Evolutionary conservation across 768 basidiomycete species (phyloP).

Genomic region (Leccinum ochraceum): DNA sequence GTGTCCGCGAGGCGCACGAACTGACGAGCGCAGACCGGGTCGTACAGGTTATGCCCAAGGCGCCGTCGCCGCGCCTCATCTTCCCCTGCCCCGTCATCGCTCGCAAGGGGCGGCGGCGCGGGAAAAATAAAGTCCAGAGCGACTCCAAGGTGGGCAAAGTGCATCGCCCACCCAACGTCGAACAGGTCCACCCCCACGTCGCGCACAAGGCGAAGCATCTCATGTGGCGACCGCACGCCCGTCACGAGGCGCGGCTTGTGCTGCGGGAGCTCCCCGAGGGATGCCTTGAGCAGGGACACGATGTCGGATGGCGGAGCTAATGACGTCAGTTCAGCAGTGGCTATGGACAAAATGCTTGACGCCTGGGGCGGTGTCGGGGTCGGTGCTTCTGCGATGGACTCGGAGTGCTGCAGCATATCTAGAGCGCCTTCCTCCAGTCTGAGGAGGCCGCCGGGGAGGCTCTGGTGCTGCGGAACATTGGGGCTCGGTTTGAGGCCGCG

Average conservation of each 20-base stretch:
- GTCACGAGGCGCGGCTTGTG: slow-evolving; percentile 67
- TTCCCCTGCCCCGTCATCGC: background rate
- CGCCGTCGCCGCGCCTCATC: background rate
- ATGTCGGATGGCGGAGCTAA: slow-evolving; percentile 19
- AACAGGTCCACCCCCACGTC: slow-evolving; percentile 75
- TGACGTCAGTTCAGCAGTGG: background rate
- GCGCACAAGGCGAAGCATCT: slow-evolving; percentile 64
- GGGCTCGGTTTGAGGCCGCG: slow-evolving; percentile 26
- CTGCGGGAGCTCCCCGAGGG: slow-evolving; percentile 53
- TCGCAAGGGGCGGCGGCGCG: slow-evolving; percentile 20
- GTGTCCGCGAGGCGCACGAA: slow-evolving; percentile 54
- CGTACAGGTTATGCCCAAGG: slow-evolving; percentile 77
- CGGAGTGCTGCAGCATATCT: slow-evolving; percentile 18
- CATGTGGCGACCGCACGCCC: slow-evolving; percentile 63
- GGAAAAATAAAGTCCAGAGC: slow-evolving; percentile 83
- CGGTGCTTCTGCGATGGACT: slow-evolving; percentile 1
- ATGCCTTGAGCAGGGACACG: slow-evolving; percentile 53
- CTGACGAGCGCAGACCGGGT: slow-evolving; percentile 55
- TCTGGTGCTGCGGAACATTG: slow-evolving; percentile 18
- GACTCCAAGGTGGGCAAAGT: slow-evolving; percentile 67
- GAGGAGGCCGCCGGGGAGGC: slow-evolving; percentile 15
- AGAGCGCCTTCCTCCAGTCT: slow-evolving; percentile 13
- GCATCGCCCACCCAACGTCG: slow-evolving; percentile 71
- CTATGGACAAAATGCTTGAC: background rate
- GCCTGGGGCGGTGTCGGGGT: slow-evolving; percentile 18